A percentile compares a stretch with the other conserved stretches of the same genome.
Evolutionary conservation across 1,284 basidiomycete genomes (phyloP).

Genomic region (Naganishia albida): DNA sequence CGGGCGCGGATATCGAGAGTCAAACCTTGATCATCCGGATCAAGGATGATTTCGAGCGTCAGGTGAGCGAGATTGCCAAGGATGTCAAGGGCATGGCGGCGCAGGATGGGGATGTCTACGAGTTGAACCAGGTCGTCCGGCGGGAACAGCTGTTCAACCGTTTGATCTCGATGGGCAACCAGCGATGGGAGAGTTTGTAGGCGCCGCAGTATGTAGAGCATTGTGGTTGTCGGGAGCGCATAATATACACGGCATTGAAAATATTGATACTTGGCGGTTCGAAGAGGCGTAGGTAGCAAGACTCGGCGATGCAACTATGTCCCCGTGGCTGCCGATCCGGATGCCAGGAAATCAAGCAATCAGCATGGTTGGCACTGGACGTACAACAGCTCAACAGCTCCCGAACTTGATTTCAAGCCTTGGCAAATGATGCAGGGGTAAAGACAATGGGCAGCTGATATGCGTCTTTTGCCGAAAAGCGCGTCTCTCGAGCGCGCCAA

Average conservation of each 20-base stretch:
- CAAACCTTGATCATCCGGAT: constrained; percentile 50
- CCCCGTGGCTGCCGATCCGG: background rate
- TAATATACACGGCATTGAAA: background rate
- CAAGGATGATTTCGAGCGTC: constrained; percentile 39
- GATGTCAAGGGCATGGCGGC: constrained; percentile 35
- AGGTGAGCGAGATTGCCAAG: constrained; percentile 36
- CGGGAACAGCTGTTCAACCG: constrained; percentile 55
- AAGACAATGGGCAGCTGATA: too few relatives aligned
- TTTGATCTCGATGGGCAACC: constrained; percentile 52
- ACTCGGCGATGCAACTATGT: background rate
- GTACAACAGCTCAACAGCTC: too few relatives aligned
- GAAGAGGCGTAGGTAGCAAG: background rate
- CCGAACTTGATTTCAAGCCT: too few relatives aligned
- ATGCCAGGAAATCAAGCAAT: background rate
- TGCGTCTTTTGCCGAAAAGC: too few relatives aligned
- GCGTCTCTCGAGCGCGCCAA: too few relatives aligned
- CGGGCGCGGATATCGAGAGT: constrained; percentile 52
- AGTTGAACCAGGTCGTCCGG: constrained; percentile 52
- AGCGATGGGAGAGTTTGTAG: constrained; percentile 55
- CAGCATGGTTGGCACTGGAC: too few relatives aligned
- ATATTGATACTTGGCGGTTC: too few relatives aligned
- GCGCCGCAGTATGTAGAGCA: background rate
- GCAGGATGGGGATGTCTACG: constrained; percentile 44
- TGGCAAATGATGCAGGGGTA: too few relatives aligned
- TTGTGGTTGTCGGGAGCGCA: background rate